A percentile compares a stretch with the other conserved stretches of the same genome.
These are phyloP conservation scores for Triticum urartu DNA, from an alignment of 176 grass and related monocot species.

Conservation along the genomic window DNA sequence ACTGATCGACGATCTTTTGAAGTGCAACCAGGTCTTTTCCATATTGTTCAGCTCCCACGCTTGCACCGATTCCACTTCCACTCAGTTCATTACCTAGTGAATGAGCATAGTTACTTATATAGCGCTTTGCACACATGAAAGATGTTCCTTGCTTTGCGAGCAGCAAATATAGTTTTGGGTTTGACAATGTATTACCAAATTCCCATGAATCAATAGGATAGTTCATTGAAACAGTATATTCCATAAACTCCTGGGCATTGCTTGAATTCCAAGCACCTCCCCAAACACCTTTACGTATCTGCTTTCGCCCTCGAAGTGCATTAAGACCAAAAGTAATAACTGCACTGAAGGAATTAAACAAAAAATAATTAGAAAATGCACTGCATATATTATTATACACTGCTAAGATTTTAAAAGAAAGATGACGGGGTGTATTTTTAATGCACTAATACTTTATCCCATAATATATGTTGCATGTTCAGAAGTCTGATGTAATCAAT, in stretches of 20 bases:
- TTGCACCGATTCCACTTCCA: constrained; percentile 77
- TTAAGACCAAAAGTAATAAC: constrained; percentile 94
- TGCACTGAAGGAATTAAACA: constrained; percentile 55
- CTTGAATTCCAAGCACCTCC: constrained; percentile 80
- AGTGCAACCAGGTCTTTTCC: constrained; percentile 76
- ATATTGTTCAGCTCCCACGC: constrained; percentile 73
- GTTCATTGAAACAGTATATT: constrained; percentile 59
- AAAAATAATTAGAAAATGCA: constrained; percentile 25
- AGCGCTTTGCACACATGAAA: constrained; percentile 16
- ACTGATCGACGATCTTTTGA: constrained; percentile 49
- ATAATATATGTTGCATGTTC: constrained; percentile 1
- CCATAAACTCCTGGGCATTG: constrained; percentile 70
- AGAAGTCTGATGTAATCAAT: not conserved
- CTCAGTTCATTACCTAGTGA: constrained; percentile 90
- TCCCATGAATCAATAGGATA: constrained; percentile 98
- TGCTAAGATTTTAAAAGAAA: constrained; percentile 7
- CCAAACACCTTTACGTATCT: constrained; percentile 47
- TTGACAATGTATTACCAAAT: constrained; percentile 68
- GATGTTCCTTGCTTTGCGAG: not conserved
- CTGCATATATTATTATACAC: not conserved
- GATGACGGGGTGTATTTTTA: not conserved
- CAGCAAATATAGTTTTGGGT: not conserved
- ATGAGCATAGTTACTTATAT: constrained; percentile 9
- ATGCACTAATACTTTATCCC: not conserved
- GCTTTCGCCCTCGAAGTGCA: constrained; percentile 70